Evolutionary conservation across 805 yeast species (phyloP).

Genomic region (Candida broadrunensis): DNA sequence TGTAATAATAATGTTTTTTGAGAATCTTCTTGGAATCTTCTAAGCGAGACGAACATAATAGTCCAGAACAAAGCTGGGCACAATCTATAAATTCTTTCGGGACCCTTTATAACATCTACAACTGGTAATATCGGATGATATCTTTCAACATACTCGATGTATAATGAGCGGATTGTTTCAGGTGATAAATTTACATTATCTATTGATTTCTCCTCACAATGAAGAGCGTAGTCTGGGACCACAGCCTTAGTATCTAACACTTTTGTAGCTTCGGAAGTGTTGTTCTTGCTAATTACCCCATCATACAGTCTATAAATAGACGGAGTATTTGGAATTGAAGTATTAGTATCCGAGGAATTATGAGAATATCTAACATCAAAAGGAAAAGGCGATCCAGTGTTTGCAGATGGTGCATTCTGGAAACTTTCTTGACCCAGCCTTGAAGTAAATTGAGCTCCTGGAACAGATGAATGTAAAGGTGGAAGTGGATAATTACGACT

Average conservation of each 20-base stretch:
- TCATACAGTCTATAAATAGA: slow-evolving; percentile 14
- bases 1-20: slow-evolving; percentile 48
- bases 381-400: slow-evolving; percentile 2
- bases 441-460: not conserved
- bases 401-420: not conserved
- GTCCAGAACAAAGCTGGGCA: slow-evolving; percentile 96
- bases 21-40: slow-evolving; percentile 49
- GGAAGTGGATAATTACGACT: not conserved
- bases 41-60: slow-evolving; percentile 76
- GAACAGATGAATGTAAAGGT: not conserved
- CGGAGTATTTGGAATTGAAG: slow-evolving; percentile 28
- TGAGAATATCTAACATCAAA: slow-evolving; percentile 1
- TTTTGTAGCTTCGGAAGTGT: slow-evolving; percentile 1
- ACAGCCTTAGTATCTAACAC: slow-evolving; percentile 3
- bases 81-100: slow-evolving; percentile 71
- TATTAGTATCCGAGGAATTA: slow-evolving; percentile 19
- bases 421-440: not conserved
- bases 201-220: slow-evolving; percentile 65
- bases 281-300: not conserved
- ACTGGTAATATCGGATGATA: slow-evolving; percentile 89
- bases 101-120: slow-evolving; percentile 77
- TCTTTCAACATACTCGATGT: slow-evolving; percentile 63
- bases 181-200: slow-evolving; percentile 66
- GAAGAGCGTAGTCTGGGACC: slow-evolving; percentile 24
- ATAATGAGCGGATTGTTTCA: slow-evolving; percentile 60